Evolutionary conservation across 768 basidiomycete genomes (phyloP).

Genomic region (Boletus rubropictus): DNA sequence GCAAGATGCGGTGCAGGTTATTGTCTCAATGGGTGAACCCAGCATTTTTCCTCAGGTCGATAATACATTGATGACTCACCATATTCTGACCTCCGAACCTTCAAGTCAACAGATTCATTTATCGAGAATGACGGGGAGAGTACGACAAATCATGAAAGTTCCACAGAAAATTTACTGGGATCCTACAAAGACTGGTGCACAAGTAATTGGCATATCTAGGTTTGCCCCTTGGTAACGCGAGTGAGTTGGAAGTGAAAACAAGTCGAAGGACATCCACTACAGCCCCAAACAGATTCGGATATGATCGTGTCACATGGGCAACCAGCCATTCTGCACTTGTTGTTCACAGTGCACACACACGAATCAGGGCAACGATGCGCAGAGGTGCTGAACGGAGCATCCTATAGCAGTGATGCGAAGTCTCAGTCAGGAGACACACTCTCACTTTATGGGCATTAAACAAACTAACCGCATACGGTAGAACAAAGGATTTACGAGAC

Average conservation of each 20-base stretch:
- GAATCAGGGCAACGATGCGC: background rate
- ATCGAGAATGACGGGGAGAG: background rate
- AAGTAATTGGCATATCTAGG: too few relatives aligned
- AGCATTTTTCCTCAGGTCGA: too few relatives aligned
- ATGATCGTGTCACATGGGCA: background rate
- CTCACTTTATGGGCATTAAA: background rate
- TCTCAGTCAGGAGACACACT: background rate
- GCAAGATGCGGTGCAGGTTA: too few relatives aligned
- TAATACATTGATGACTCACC: too few relatives aligned
- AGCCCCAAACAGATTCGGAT: background rate
- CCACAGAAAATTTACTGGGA: too few relatives aligned
- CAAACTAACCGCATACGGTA: background rate
- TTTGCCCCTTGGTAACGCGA: too few relatives aligned
- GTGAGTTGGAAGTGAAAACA: background rate
- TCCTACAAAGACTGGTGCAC: background rate
- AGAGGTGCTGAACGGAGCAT: too few relatives aligned
- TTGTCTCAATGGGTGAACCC: too few relatives aligned
- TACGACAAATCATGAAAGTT: background rate
- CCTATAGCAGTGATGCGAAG: background rate
- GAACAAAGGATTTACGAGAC: background rate
- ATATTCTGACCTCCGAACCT: background rate
- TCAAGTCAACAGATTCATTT: background rate
- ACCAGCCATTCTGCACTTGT: background rate
- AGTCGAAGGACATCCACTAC: slow-evolving; percentile 7
- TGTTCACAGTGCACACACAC: background rate